Conservation (phyloP, 2,329 filamentous ascomycete genomes). For the Diaporthe eres region DNA sequence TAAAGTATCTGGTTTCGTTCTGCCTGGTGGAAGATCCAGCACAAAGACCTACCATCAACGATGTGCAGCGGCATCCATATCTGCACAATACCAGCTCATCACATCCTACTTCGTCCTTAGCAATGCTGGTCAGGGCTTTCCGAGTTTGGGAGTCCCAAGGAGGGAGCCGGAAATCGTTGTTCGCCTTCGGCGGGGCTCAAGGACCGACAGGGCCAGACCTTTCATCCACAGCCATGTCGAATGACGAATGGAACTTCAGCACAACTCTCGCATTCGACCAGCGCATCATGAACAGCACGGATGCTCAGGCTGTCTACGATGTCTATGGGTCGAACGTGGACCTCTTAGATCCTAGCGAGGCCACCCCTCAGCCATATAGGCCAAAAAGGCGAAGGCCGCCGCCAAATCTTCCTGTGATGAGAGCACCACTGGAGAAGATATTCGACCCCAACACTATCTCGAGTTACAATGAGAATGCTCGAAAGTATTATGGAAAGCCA, state of each 20-base stretch:
- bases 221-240: slow-evolving; percentile 60
- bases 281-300: slow-evolving; percentile 65
- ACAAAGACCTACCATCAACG: slow-evolving; percentile 77
- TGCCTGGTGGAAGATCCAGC: slow-evolving; percentile 79
- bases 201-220: slow-evolving; percentile 61
- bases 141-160: slow-evolving; percentile 82
- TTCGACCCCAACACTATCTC: slow-evolving; percentile 77
- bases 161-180: slow-evolving; percentile 77
- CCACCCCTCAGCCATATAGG: slow-evolving; percentile 55
- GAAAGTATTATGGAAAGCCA: slow-evolving; percentile 69
- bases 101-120: slow-evolving; percentile 75
- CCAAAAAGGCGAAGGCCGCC: slow-evolving; percentile 69
- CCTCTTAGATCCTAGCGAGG: slow-evolving; percentile 58
- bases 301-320: slow-evolving; percentile 72
- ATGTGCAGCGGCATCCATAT: slow-evolving; percentile 79
- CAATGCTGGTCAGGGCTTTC: slow-evolving; percentile 78
- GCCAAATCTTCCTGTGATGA: slow-evolving; percentile 70
- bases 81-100: slow-evolving; percentile 72
- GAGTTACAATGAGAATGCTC: slow-evolving; percentile 75
- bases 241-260: slow-evolving; percentile 78
- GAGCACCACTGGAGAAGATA: slow-evolving; percentile 73
- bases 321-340: slow-evolving; percentile 70
- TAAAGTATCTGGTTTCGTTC: slow-evolving; percentile 80
- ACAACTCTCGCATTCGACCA: slow-evolving; percentile 76
- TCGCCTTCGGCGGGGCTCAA: slow-evolving; percentile 71